Evolutionary conservation across 2,329 filamentous ascomycete genomes (phyloP).

Genomic region (Aspergillus sp.): DNA sequence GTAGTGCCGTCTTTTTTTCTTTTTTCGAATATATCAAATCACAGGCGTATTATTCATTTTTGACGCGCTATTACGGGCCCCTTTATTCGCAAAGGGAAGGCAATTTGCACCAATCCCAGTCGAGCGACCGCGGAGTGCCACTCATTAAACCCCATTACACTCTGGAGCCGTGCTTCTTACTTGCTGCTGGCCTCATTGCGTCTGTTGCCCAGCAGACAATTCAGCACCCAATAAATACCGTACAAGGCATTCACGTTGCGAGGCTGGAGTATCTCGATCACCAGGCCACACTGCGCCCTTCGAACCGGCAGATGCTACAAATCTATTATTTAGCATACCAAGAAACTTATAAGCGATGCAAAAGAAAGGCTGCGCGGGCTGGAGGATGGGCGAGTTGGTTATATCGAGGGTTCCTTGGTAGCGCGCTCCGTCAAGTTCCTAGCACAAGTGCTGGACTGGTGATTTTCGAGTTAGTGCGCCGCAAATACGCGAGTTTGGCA

Average conservation of each 20-base stretch:
- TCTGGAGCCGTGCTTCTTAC: conserved; percentile 61
- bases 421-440: conserved; percentile 60
- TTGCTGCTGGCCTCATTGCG: conserved; percentile 59
- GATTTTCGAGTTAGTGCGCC: conserved; percentile 63
- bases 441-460: conserved; percentile 65
- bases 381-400: conserved; percentile 59
- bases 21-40: conserved; percentile 65
- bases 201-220: conserved; percentile 59
- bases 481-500: conserved; percentile 58
- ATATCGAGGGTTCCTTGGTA: conserved; percentile 57
- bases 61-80: conserved; percentile 58
- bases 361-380: conserved; percentile 49
- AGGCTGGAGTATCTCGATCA: conserved; percentile 61
- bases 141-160: conserved; percentile 63
- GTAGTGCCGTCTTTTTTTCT: conserved; percentile 62
- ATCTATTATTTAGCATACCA: conserved; percentile 62
- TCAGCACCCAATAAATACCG: conserved; percentile 58
- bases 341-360: conserved; percentile 58
- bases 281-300: conserved; percentile 45
- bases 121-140: conserved; percentile 35
- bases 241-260: conserved; percentile 61
- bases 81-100: conserved; percentile 30
- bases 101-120: conserved; percentile 26
- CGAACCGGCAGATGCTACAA: conserved; percentile 46
- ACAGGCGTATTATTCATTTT: conserved; percentile 61